Evolutionary conservation across 257 asterid species (phyloP).

Genomic region (Schizonepeta tenuifolia): DNA sequence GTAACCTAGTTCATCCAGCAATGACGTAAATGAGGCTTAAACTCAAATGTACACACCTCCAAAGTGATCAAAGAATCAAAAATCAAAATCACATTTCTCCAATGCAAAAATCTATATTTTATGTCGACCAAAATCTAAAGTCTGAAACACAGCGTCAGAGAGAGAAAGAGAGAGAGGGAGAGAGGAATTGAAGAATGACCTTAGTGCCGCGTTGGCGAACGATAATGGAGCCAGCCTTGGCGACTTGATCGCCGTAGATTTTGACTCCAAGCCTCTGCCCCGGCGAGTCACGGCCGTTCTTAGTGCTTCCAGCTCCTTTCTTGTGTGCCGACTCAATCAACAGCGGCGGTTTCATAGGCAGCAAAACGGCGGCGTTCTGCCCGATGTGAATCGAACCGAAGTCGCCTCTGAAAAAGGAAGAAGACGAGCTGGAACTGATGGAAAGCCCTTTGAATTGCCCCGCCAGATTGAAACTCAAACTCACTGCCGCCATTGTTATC

Average conservation of each 20-base stretch:
- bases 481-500: conserved; percentile 65
- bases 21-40: conserved; percentile 8
- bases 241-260: conserved; percentile 85
- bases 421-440: conserved; percentile 59
- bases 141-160: neutral
- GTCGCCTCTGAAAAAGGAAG: conserved; percentile 64
- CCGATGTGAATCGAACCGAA: conserved; percentile 45
- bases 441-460: conserved; percentile 79
- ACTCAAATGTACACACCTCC: neutral
- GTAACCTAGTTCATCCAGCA: neutral
- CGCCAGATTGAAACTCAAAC: conserved; percentile 60
- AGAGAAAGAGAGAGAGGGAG: neutral
- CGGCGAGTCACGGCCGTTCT: conserved; percentile 95
- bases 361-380: conserved; percentile 47
- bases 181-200: conserved; percentile 37
- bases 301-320: conserved; percentile 98
- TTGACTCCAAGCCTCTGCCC: conserved; percentile 98
- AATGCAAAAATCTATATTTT: neutral
- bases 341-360: conserved; percentile 62
- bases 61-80: neutral
- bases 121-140: neutral
- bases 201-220: conserved; percentile 96
- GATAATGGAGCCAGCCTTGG: conserved; percentile 90
- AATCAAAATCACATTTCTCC: neutral
- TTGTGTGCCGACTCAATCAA: conserved; percentile 92